phyloP scores from a whole-genome alignment of 1,284 basidiomycete genomes.

The Coniferiporia weirii region DNA sequence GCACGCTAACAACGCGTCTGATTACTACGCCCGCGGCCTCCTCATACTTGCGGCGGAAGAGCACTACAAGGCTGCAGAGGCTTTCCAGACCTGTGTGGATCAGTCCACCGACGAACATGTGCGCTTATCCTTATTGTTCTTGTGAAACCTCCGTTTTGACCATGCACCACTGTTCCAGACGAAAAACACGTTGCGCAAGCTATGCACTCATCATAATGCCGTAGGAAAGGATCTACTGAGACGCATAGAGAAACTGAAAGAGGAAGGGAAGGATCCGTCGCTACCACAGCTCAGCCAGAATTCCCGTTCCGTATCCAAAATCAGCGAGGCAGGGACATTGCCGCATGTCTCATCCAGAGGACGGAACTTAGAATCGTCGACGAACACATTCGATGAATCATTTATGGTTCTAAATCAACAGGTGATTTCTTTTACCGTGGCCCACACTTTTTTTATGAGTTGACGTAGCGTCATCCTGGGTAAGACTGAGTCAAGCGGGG shows the following conservation, averaged over 20 bases:
- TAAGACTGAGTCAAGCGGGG: constrained; percentile 70
- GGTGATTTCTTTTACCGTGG: constrained; percentile 30
- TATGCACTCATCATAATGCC: constrained; percentile 67
- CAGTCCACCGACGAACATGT: constrained; percentile 69
- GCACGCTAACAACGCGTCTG: constrained; percentile 74
- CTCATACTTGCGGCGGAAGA: constrained; percentile 63
- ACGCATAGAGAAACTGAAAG: constrained; percentile 59
- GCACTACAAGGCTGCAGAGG: constrained; percentile 63
- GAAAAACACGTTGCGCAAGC: constrained; percentile 66
- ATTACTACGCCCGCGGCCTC: constrained; percentile 54
- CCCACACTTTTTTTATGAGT: constrained; percentile 10
- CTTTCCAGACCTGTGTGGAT: constrained; percentile 64
- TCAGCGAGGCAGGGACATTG: constrained; percentile 7
- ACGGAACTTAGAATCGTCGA: constrained; percentile 59
- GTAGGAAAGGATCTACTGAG: constrained; percentile 63
- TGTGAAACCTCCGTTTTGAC: constrained; percentile 11
- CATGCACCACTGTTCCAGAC: constrained; percentile 39
- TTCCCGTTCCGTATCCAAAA: constrained; percentile 20
- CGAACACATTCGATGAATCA: constrained; percentile 69
- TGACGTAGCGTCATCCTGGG: neutral
- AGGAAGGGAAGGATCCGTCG: constrained; percentile 69
- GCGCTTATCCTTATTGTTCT: constrained; percentile 23
- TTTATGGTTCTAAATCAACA: constrained; percentile 78
- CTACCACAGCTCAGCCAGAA: constrained; percentile 35
- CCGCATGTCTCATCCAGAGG: constrained; percentile 24